Base-by-base conservation (phyloP, 768 basidiomycete genomes). In the Phanerochaete carnosa region DNA sequence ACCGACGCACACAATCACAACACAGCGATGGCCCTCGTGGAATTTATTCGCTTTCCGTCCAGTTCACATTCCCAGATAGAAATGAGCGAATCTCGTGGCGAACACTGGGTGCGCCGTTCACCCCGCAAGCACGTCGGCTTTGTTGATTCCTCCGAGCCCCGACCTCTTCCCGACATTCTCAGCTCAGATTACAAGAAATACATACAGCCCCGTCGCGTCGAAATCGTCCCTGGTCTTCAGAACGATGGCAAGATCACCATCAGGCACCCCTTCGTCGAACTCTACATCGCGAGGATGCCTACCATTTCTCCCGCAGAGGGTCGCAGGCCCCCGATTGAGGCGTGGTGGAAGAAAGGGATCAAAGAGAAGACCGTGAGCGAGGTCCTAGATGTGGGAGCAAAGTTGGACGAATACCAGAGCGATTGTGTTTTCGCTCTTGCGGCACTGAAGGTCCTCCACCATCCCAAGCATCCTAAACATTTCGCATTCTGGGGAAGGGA, bases 401-500 rank as follows among this genome's bases (percentile, higher is more conserved):
- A 35, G 29, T 59, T 68, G 51, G 55, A 46, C 61, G 55, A 59
- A 29, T 55, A 54, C 28, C 54, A 58, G 72, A 80, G 59, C 68
- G 68, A 64, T 39, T 67, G 77, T 59, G 70, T 87, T 58, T 79
- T 85, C 61, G 79, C 80, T 28, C 81, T 89, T 55, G 83, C 81
- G 3, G 87, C 87, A 2, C 80, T 89, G 61, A 78, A 80, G 11
- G 81, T 88, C 13, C 80, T 86, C 64, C 79, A 83, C 65, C 74
- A 76, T 51, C 81, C 80, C 16, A 75, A 77, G 30, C 80, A 86
- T 69, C 80, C 80, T 15, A 82, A 79, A 6, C 86, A 87, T 65
- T 83, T 83, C 81, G 71, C 83, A n/a, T 82, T 89, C 68, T 89
- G 87, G 87, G 79, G 77, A 49, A 77, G 76, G 62, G 78, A 77